Evolutionary conservation across 768 basidiomycete species (phyloP).

Genomic region (Leccinum aurantiacum): DNA sequence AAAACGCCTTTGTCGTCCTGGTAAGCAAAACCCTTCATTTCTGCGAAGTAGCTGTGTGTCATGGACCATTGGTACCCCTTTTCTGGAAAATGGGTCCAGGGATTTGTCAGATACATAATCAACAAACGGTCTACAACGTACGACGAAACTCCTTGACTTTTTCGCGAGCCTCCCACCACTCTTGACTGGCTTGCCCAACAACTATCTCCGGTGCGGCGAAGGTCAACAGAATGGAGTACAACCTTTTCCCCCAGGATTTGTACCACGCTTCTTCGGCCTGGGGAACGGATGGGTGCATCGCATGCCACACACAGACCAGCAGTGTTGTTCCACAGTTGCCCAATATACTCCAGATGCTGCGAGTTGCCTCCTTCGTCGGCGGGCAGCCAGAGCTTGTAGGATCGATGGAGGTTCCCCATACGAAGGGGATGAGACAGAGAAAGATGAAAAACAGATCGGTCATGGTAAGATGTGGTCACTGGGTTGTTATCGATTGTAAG

Average conservation of each 20-base stretch:
- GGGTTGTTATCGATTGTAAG: neutral
- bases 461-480: neutral
- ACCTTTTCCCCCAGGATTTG: neutral
- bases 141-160: neutral
- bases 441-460: neutral
- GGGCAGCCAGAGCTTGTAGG: neutral
- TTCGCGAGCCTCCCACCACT: neutral
- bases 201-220: neutral
- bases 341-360: neutral
- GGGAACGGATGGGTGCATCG: neutral
- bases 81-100: neutral
- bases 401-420: neutral
- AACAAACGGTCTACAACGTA: neutral
- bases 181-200: neutral
- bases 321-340: neutral
- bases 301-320: neutral
- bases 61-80: neutral
- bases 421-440: neutral
- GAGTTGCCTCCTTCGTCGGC: neutral
- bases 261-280: neutral
- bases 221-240: neutral
- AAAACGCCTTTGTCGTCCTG: neutral
- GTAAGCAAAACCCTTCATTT: neutral
- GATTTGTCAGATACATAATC: neutral
- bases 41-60: neutral